Evolutionary conservation across 2,329 filamentous ascomycete species (phyloP).

Genomic region (Dendryphion nanum): DNA sequence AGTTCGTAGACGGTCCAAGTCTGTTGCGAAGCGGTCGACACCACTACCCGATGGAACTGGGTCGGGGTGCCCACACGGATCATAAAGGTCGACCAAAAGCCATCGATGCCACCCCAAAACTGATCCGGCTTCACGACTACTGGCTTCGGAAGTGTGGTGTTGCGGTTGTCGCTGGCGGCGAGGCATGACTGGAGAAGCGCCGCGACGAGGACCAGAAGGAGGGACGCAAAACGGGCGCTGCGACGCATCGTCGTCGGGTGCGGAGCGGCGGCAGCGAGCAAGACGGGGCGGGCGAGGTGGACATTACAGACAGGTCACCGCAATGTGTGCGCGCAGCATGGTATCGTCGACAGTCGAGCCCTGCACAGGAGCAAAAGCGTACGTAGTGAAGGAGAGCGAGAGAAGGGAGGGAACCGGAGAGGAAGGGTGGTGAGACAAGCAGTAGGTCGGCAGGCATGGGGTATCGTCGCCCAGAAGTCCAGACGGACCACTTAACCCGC

Average conservation of each 20-base stretch:
- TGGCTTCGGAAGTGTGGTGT: conserved; percentile 31
- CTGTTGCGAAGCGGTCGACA: conserved; percentile 69
- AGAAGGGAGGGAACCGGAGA: not conserved
- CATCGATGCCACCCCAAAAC: conserved; percentile 39
- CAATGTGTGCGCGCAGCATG: conserved; percentile 8
- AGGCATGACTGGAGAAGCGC: conserved; percentile 14
- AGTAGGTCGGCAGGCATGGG: conserved; percentile 1
- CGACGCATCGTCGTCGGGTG: conserved; percentile 21
- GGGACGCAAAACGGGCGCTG: conserved; percentile 8
- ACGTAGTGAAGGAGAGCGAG: not conserved
- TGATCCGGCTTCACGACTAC: conserved; percentile 36
- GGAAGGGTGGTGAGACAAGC: conserved; percentile 2
- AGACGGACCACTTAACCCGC: not conserved
- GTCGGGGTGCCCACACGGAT: conserved; percentile 57
- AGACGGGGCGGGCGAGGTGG: conserved; percentile 4
- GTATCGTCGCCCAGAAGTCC: not conserved
- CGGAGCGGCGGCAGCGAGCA: conserved; percentile 18
- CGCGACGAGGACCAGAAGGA: conserved; percentile 5
- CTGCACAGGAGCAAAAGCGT: not conserved
- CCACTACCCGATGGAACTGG: conserved; percentile 55
- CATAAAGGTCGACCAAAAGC: conserved; percentile 65
- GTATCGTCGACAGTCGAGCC: no score
- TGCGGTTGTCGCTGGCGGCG: no score
- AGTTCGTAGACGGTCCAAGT: conserved; percentile 61
- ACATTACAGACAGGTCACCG: conserved; percentile 21